Conservation (phyloP, 306 rosid genomes). For the Begonia fuchsioides region DNA sequence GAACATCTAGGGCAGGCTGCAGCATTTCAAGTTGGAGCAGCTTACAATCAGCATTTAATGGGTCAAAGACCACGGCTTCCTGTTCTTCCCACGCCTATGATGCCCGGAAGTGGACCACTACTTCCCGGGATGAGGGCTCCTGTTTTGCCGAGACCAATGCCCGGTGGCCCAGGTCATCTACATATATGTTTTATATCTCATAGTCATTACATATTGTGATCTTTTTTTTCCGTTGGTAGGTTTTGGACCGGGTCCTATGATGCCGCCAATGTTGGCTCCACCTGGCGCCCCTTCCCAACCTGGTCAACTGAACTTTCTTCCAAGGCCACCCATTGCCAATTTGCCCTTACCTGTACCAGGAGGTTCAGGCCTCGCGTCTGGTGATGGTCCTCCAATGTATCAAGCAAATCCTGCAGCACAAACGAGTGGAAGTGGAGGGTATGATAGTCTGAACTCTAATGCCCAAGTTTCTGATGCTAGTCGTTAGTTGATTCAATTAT, state of each 20-base stretch:
- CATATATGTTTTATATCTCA: too few relatives aligned
- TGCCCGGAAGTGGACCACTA: conserved; percentile 47
- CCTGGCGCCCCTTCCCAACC: conserved; percentile 35
- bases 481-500: conserved; percentile 15
- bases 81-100: conserved; percentile 52
- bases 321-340: conserved; percentile 26
- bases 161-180: conserved; percentile 53
- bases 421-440: conserved; percentile 28
- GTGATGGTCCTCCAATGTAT: conserved; percentile 25
- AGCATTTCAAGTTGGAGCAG: conserved; percentile 81
- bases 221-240: too few relatives aligned
- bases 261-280: conserved; percentile 40
- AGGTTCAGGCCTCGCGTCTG: conserved; percentile 17
- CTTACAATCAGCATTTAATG: conserved; percentile 62
- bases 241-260: conserved; percentile 14
- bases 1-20: conserved; percentile 95
- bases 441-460: conserved; percentile 28
- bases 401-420: conserved; percentile 27
- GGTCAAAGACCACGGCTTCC: conserved; percentile 67
- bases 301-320: conserved; percentile 22
- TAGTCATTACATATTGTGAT: neutral
- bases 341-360: conserved; percentile 25
- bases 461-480: conserved; percentile 25
- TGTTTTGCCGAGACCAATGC: conserved; percentile 66
- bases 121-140: conserved; percentile 72